Evolutionary conservation across 2,329 filamentous ascomycete genomes (phyloP), one percentile per base, ranked within the genome.

Genomic region (Curvularia sp.): DNA sequence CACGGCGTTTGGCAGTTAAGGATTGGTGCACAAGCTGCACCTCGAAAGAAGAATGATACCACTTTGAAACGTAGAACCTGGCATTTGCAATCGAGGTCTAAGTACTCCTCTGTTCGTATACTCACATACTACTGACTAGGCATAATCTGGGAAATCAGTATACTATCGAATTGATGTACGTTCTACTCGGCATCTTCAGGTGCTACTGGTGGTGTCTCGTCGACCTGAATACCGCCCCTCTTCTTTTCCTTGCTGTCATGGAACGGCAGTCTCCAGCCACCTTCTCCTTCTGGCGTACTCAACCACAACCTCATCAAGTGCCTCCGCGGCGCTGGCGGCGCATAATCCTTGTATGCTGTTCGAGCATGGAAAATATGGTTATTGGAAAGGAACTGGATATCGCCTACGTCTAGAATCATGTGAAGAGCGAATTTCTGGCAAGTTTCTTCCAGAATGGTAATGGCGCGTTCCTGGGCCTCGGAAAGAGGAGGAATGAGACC

Each of bases 251-350:
- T 81, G 55, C 86, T 89, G 77, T 96, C 93, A 68, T 87, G 88
- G 79, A 93, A 94, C 0, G 92, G 92, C 76, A 96, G 77, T 51
- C 85, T 87, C 92, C 92, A 96, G 0, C 93, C 93, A 2, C 92
- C 93, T 77, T 96, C 92, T 22, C 78, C 82, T 78, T 94, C 89
- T 0, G 92, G 92, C 2, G 90, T 92, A 10, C 90, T 88, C 55
- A 97, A 80, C 93, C 93, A 97, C 65, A 96, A 79, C 46, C 93
- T 83, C 83, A 96, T 89, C 26, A 96, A 79, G 72, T 96, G 92
- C 46, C 93, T 83, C 35, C 91, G 80, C 0, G 91, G 90, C 22
- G 83, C 82, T 42, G 89, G 89, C 30, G 89, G 87, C 15, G 85
- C 84, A 75, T 85, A 83, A 68, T 92, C 90, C 63, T 82, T 90